Evolutionary conservation across 345 rosid genomes (phyloP), one percentile per base, ranked within the genome.

Genomic region (Angophora floribunda): DNA sequence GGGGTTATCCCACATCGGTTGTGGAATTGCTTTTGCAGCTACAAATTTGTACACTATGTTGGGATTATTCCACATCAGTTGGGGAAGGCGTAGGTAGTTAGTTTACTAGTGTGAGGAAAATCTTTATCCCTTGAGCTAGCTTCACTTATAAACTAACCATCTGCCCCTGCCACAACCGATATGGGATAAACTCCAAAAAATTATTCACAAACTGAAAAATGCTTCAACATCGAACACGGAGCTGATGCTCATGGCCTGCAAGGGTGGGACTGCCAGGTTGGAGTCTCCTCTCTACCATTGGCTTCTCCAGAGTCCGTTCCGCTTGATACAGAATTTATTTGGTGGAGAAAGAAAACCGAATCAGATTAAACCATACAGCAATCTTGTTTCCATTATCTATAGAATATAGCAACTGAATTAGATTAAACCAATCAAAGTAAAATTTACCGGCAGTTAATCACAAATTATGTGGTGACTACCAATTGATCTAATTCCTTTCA

Each of bases 251-350:
- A 93, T 92, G 98, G 97, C 52, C 95, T 95, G 26, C 52, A 85
- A 28, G 97, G 98, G 89, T 96, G 98, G 99, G 85, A 91, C 44
- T 96, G 97, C 95, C 97, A 96, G 97, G 97, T 96, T 82, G 67
- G 21, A 52, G 6, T 36, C 36, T 53, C 11, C 75, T 53, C 87
- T 57, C 21, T 15, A 63, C 32, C 47, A 49, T 28, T 85, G 55
- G 36, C 21, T 85, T 53, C 57, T 86, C 63, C 63, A 11, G 50
- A 55, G 45, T 57, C 1, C 28, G 24, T 86, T 32, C 79, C 44
- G 41, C 44, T 70, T 70, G 10, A 32, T 32, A 70, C 4, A 10
- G 45, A 70, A 70, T 70, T 21, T 32, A 70, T 61, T 61, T 32
- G 80, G 24, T 32, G 80, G 32, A 70, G 80, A 70, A 70, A 32